Evolutionary conservation across 225 moss, liverwort and hornwort species (phyloP), one percentile per base, ranked within the genome.

Genomic region (Pleurozium schreberi): DNA sequence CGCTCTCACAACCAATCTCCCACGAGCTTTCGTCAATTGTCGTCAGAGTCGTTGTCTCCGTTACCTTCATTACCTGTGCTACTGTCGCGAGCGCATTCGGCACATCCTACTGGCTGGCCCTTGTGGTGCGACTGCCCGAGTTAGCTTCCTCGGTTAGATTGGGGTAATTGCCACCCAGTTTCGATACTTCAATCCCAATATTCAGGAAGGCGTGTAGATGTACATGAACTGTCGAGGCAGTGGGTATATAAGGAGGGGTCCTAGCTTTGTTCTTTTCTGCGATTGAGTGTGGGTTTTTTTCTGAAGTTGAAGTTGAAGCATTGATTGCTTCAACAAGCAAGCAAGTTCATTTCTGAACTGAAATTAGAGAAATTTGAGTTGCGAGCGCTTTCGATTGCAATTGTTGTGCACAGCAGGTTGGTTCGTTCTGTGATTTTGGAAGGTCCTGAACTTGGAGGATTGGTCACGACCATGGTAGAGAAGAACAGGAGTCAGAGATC

Each of bases 401-500:
- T 88, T 71, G 62, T 20, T 50, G 73, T 22, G 40, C 49, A 43
- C 59, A 58, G 70, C 31, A 60, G 63, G 62, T 17, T 50, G 34
- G 5, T 58, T 64, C 55, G 30, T 73, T 40, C 53, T 52, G 82
- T 34, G 73, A 74, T 28, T 73, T 34, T 50, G 43, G 38, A n/a
- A 69, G 38, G 60, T 58, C 27, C 40, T 40, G 49, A 69, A 71
- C 79, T 79, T 79, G 27, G 19, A 47, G 70, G 38, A 83, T 64
- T 81, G 74, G 87, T 53, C 47, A 74, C 89, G 73, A 90, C 52
- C 26, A 93, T 93, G 93, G 93, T 92, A 70, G 92, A 92, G 89
- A 92, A 91, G 91, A 89, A 70, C 47, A 89, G 89, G 81, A 93
- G 86, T 28, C 92, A 91, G 88, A 92, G 89, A 93, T 91, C 75